Evolutionary conservation across 2,329 filamentous ascomycete genomes (phyloP).

Genomic region (Dryadomyces quercivorus): DNA sequence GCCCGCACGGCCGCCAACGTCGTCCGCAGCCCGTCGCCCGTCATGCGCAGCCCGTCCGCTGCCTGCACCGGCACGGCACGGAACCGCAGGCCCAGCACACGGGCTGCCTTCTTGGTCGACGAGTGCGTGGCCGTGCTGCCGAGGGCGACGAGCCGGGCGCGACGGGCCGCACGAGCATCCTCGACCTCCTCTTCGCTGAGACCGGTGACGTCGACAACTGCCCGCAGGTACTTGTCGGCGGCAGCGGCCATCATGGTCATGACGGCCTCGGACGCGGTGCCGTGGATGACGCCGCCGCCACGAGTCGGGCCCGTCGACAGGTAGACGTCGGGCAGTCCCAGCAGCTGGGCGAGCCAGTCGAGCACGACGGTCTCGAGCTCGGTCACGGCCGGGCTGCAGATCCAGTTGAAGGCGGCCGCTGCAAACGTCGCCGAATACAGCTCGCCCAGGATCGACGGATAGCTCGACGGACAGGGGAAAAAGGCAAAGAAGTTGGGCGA

Average conservation of each 20-base stretch:
- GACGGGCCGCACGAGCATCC: conserved; percentile 53
- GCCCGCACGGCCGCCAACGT: conserved; percentile 53
- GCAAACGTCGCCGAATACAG: conserved; percentile 85
- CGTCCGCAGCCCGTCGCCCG: conserved; percentile 44
- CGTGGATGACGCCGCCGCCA: conserved; percentile 90
- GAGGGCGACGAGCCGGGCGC: conserved; percentile 66
- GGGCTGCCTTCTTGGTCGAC: conserved; percentile 75
- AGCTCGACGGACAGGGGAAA: conserved; percentile 74
- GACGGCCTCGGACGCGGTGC: conserved; percentile 77
- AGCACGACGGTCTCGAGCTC: conserved; percentile 88
- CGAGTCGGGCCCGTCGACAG: conserved; percentile 55
- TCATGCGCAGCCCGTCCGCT: conserved; percentile 58
- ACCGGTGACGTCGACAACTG: conserved; percentile 24
- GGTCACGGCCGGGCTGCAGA: conserved; percentile 83
- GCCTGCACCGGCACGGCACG: conserved; percentile 52
- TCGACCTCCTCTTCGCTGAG: conserved; percentile 42
- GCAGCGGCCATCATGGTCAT: conserved; percentile 81
- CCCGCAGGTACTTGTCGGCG: conserved; percentile 62
- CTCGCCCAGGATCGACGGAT: conserved; percentile 78
- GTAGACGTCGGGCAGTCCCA: conserved; percentile 63
- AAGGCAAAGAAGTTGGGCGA: conserved; percentile 93
- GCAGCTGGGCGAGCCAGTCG: conserved; percentile 75
- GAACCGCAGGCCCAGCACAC: conserved; percentile 76
- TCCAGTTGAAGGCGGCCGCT: conserved; percentile 92
- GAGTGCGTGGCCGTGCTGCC: conserved; percentile 72